phyloP scores from a whole-genome alignment of 805 yeast genomes.

The Candida qinlingensis region DNA sequence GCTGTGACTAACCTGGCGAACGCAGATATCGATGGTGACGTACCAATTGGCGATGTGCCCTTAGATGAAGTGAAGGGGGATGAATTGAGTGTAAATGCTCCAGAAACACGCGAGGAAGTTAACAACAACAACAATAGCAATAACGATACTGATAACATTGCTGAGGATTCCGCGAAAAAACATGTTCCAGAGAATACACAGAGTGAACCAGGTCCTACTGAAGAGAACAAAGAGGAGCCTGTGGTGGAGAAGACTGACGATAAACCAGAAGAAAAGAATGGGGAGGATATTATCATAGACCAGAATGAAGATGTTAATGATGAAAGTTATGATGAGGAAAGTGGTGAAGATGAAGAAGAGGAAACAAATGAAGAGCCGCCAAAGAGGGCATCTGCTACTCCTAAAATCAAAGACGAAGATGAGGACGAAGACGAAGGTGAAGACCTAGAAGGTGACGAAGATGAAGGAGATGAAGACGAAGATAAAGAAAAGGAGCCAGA shows the following conservation, averaged over 20 bases:
- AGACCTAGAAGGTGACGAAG: slow-evolving; percentile 2
- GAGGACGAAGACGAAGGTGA: slow-evolving; percentile 5
- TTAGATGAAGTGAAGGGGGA: not conserved
- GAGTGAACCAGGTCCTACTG: not conserved
- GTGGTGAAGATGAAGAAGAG: slow-evolving; percentile 10
- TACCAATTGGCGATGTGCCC: not conserved
- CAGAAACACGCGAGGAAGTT: not conserved
- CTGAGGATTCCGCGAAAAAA: not conserved
- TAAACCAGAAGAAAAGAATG: not conserved
- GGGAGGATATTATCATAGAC: not conserved
- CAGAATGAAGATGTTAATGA: slow-evolving; percentile 1
- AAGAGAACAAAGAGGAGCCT: not conserved
- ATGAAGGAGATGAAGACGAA: slow-evolving; percentile 9
- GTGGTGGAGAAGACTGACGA: not conserved
- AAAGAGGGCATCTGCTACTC: slow-evolving; percentile 8
- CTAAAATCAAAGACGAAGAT: slow-evolving; percentile 15
- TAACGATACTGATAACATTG: not conserved
- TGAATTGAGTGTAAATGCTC: not conserved
- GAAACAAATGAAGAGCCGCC: slow-evolving; percentile 10
- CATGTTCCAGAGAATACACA: not conserved
- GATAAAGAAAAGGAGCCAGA: slow-evolving; percentile 5
- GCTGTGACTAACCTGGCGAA: not conserved
- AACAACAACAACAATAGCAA: too few relatives aligned
- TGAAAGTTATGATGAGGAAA: slow-evolving; percentile 9
- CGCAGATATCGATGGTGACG: not conserved